Conservation (phyloP, 1,284 basidiomycete genomes). For the Sporisorium scitamineum region DNA sequence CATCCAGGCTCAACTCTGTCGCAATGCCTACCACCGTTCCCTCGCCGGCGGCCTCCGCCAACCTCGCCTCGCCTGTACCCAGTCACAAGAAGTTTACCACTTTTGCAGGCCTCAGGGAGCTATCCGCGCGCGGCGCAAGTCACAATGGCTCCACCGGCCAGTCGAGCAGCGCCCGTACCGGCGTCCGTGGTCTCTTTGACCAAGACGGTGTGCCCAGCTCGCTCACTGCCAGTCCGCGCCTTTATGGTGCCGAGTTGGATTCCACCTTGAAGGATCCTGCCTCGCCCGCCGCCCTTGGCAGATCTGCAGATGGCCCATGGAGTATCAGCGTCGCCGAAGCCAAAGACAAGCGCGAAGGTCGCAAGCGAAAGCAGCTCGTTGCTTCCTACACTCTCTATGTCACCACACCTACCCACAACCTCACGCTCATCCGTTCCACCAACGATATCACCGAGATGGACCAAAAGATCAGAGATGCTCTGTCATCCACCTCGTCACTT, state of each 20-base stretch:
- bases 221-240: constrained; percentile 19
- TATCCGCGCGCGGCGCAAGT: constrained; percentile 24
- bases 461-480: constrained; percentile 74
- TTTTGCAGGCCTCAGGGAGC: constrained; percentile 50
- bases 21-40: constrained; percentile 36
- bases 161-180: constrained; percentile 26
- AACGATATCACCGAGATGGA: constrained; percentile 82
- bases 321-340: constrained; percentile 79
- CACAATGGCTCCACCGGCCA: constrained; percentile 19
- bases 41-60: constrained; percentile 9
- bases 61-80: constrained; percentile 12
- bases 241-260: constrained; percentile 70
- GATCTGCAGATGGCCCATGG: constrained; percentile 75
- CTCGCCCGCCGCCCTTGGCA: constrained; percentile 12
- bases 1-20: not conserved
- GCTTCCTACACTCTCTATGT: constrained; percentile 68
- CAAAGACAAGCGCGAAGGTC: constrained; percentile 46
- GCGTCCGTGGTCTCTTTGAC: constrained; percentile 56
- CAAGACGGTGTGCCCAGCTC: constrained; percentile 24
- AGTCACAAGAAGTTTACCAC: constrained; percentile 56
- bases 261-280: constrained; percentile 70
- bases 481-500: constrained; percentile 15
- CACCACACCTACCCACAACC: constrained; percentile 84
- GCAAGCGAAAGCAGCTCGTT: constrained; percentile 55
- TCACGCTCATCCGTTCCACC: constrained; percentile 82